These are phyloP conservation scores for Lasiosphaeria hispida DNA, from an alignment of 495 filamentous ascomycete species.

Conservation along the genomic window DNA sequence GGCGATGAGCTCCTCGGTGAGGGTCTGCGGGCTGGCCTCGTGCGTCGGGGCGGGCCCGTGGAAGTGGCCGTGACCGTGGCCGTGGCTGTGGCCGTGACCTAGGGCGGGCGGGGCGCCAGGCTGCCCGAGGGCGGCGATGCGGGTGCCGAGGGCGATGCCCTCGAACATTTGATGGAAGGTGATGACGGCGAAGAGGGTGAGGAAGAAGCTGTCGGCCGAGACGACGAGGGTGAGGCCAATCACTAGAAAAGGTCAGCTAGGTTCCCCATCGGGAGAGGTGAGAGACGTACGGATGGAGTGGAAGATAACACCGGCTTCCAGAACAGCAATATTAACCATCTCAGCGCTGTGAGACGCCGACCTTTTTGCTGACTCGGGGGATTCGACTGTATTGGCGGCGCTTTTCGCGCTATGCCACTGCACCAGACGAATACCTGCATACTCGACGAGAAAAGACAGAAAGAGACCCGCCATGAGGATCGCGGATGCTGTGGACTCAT, in stretches of 20 bases:
- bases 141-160: constrained; percentile 71
- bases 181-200: constrained; percentile 56
- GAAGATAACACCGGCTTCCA: constrained; percentile 71
- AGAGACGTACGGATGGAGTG: constrained; percentile 57
- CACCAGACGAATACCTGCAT: constrained; percentile 52
- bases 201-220: constrained; percentile 54
- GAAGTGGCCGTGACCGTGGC: constrained; percentile 14
- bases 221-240: constrained; percentile 60
- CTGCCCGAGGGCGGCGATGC: constrained; percentile 58
- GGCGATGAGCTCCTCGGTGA: constrained; percentile 7
- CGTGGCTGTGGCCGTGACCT: constrained; percentile 10
- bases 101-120: not conserved
- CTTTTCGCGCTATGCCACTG: constrained; percentile 32
- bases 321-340: constrained; percentile 58
- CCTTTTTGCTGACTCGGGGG: not conserved
- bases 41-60: not conserved
- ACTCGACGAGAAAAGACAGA: constrained; percentile 61
- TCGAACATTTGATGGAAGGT: constrained; percentile 74
- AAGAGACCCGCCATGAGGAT: constrained; percentile 66
- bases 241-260: constrained; percentile 35
- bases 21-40: constrained; percentile 5
- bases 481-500: constrained; percentile 59
- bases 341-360: constrained; percentile 19
- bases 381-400: constrained; percentile 2
- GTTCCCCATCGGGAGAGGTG: not conserved